phyloP scores from a whole-genome alignment of 2,329 filamentous ascomycete species.

The Hypoxylon sp. region DNA sequence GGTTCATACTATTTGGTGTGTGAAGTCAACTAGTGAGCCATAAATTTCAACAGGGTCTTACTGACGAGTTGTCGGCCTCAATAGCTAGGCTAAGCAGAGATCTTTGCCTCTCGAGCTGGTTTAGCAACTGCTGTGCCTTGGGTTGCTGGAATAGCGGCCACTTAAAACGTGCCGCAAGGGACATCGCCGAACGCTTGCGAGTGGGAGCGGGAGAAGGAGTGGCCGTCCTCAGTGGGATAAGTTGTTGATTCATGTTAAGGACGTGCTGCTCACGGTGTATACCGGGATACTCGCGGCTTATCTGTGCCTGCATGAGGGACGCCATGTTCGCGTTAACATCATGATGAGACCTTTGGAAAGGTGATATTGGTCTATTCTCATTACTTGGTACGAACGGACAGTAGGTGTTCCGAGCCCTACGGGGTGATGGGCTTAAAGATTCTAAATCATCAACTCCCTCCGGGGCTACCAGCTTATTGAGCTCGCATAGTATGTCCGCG shows the following conservation, averaged over 20 bases:
- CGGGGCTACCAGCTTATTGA: slow-evolving; percentile 25
- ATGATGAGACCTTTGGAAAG: neutral
- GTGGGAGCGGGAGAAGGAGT: neutral
- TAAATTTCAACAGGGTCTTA: neutral
- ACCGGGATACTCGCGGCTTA: neutral
- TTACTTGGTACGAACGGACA: neutral
- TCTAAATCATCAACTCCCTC: slow-evolving; percentile 6
- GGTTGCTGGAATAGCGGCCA: slow-evolving; percentile 27
- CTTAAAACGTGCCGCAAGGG: slow-evolving; percentile 18
- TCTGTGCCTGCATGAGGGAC: slow-evolving; percentile 1
- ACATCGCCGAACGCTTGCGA: slow-evolving; percentile 7
- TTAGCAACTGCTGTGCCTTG: slow-evolving; percentile 35
- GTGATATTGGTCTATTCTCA: neutral
- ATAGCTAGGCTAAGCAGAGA: slow-evolving; percentile 25
- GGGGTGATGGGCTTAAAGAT: neutral
- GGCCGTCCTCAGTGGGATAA: neutral
- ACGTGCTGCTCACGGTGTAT: too few species aligned
- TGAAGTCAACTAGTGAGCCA: slow-evolving; percentile 5
- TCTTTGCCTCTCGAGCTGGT: slow-evolving; percentile 29
- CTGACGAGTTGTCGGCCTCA: slow-evolving; percentile 32
- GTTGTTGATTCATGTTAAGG: neutral
- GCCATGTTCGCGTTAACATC: neutral
- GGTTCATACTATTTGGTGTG: slow-evolving; percentile 23
- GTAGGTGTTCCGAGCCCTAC: neutral
- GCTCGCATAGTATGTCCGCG: slow-evolving; percentile 13